phyloP scores from a whole-genome alignment of 306 rosid species.

The Adenanthera pavonina region DNA sequence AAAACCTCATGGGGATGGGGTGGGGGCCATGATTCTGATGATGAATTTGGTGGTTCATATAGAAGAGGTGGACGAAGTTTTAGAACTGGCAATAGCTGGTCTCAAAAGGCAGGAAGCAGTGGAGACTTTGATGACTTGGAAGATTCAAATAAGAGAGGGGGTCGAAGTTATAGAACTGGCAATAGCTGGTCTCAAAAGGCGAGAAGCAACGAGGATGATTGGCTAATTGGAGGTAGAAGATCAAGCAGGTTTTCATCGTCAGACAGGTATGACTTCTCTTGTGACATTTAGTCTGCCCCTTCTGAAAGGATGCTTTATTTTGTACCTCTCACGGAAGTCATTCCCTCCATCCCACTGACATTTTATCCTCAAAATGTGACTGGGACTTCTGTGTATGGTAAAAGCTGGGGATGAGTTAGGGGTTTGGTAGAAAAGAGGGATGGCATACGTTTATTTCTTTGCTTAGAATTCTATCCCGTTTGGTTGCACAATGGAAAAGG shows the following conservation, averaged over 20 bases:
- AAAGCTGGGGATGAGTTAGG: neutral
- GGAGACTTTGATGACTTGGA: constrained; percentile 42
- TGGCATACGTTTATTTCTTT: neutral
- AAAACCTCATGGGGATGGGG: constrained; percentile 67
- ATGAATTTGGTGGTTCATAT: constrained; percentile 38
- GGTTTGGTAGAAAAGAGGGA: neutral
- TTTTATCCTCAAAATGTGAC: neutral
- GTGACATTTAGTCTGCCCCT: neutral
- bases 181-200: constrained; percentile 65
- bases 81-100: constrained; percentile 52
- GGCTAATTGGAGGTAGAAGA: constrained; percentile 81
- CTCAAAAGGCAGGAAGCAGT: constrained; percentile 53
- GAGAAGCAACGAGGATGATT: constrained; percentile 71
- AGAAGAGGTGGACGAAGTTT: constrained; percentile 50
- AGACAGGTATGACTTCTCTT: constrained; percentile 63
- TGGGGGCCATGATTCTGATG: constrained; percentile 30
- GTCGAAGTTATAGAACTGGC: constrained; percentile 54
- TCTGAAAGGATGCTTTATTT: neutral
- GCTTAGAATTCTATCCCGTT: neutral
- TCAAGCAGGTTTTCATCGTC: constrained; percentile 74
- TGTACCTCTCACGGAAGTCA: neutral
- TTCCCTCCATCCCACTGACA: neutral
- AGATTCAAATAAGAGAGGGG: constrained; percentile 51
- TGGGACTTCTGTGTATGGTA: neutral
- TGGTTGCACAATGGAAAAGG: too few species aligned